Conservation (phyloP, 2,329 filamentous ascomycete species). For the Chalara sp. region DNA sequence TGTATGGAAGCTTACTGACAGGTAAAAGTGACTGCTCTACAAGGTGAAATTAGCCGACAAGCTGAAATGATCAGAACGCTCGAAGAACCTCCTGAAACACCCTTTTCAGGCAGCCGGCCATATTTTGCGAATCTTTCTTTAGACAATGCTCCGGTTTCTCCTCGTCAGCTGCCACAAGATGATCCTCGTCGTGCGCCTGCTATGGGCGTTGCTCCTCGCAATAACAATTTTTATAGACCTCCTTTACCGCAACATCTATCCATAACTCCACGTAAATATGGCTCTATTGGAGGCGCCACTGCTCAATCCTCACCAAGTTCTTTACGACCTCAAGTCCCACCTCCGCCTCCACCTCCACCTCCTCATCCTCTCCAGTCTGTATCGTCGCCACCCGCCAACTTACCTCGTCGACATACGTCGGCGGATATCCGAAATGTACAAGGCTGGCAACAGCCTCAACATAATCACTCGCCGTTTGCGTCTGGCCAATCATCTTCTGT, state of each 20-base stretch:
- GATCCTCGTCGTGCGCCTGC: constrained; percentile 70
- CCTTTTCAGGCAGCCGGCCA: constrained; percentile 56
- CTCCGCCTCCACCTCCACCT: constrained; percentile 54
- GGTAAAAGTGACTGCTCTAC: constrained; percentile 44
- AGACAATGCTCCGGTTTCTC: constrained; percentile 77
- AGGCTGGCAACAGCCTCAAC: constrained; percentile 53
- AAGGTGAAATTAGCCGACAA: constrained; percentile 55
- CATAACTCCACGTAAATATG: constrained; percentile 70
- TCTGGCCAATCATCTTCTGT: constrained; percentile 55
- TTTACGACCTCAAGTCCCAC: constrained; percentile 57
- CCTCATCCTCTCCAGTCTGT: constrained; percentile 61
- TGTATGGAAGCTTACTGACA: constrained; percentile 19
- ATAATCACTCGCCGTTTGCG: constrained; percentile 55
- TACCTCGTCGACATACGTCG: constrained; percentile 83
- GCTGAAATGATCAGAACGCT: constrained; percentile 48
- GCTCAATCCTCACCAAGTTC: constrained; percentile 68
- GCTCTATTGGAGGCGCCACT: constrained; percentile 68
- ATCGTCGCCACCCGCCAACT: constrained; percentile 57
- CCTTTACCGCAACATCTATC: constrained; percentile 78
- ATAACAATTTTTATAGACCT: constrained; percentile 64
- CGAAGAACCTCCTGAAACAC: constrained; percentile 61
- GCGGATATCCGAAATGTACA: constrained; percentile 84
- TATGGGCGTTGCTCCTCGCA: constrained; percentile 40
- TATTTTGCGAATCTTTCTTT: constrained; percentile 55
- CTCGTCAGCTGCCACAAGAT: constrained; percentile 79